Conservation (phyloP, 2,329 filamentous ascomycete genomes). For the Exophiala sideris region DNA sequence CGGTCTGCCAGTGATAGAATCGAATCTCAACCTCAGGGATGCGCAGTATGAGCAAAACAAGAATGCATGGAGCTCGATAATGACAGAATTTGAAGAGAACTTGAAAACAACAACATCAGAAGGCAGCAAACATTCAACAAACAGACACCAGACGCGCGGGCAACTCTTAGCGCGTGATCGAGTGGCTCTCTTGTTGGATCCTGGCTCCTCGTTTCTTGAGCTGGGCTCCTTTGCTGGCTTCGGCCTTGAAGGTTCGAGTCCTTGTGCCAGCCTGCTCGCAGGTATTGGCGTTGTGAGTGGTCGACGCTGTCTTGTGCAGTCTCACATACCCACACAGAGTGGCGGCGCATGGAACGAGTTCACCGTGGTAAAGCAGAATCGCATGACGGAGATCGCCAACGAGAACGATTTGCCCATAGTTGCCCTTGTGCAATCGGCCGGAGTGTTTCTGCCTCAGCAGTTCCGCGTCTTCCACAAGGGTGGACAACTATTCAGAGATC, state of each 20-base stretch:
- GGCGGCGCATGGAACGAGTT: slow-evolving; percentile 45
- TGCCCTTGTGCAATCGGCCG: slow-evolving; percentile 41
- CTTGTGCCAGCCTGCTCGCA: slow-evolving; percentile 38
- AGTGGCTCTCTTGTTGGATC: slow-evolving; percentile 37
- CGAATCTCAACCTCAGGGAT: slow-evolving; percentile 25
- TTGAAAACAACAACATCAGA: slow-evolving; percentile 32
- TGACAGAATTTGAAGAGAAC: slow-evolving; percentile 32
- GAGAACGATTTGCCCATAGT: slow-evolving; percentile 43
- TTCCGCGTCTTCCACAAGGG: slow-evolving; percentile 46
- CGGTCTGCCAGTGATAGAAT: slow-evolving; percentile 5
- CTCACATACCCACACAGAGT: slow-evolving; percentile 43
- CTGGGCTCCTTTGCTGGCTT: slow-evolving; percentile 39
- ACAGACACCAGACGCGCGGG: slow-evolving; percentile 32
- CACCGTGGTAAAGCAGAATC: slow-evolving; percentile 36
- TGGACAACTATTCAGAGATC: slow-evolving; percentile 42
- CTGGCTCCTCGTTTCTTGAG: slow-evolving; percentile 41
- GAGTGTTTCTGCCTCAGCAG: slow-evolving; percentile 44
- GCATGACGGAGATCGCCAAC: slow-evolving; percentile 38
- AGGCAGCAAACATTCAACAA: slow-evolving; percentile 32
- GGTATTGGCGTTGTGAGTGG: slow-evolving; percentile 41
- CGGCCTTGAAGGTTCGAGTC: slow-evolving; percentile 36
- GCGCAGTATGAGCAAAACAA: slow-evolving; percentile 25
- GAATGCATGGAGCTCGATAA: slow-evolving; percentile 33
- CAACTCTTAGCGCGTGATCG: slow-evolving; percentile 39
- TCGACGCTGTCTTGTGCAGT: slow-evolving; percentile 38